Evolutionary conservation across 1,284 basidiomycete species (phyloP).

Genomic region (Ustilago loliicola): DNA sequence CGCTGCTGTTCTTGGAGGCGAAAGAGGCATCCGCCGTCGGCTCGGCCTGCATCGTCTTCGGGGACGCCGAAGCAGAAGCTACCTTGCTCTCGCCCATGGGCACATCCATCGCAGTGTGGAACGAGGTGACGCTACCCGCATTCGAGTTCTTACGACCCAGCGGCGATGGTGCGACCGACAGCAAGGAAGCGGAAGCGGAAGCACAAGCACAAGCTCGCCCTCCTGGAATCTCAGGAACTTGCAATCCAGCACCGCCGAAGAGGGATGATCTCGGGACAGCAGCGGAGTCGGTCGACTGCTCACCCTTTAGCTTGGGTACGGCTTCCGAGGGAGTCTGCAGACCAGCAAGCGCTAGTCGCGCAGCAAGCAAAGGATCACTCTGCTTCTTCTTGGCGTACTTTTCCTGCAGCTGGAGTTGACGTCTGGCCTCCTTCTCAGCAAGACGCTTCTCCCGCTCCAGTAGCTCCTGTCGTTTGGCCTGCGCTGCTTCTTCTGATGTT

Average conservation of each 20-base stretch:
- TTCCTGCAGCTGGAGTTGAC: conserved; percentile 41
- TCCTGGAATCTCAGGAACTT: conserved; percentile 11
- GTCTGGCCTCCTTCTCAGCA: conserved; percentile 34
- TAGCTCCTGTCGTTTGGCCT: conserved; percentile 46
- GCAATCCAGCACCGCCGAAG: conserved; percentile 5
- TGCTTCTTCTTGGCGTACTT: conserved; percentile 58
- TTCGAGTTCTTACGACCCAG: conserved; percentile 22
- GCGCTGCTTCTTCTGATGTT: conserved; percentile 54
- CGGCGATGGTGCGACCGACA: background rate
- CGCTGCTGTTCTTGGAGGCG: conserved; percentile 7
- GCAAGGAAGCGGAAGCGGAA: background rate
- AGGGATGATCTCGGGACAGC: background rate
- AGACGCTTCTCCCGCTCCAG: conserved; percentile 40
- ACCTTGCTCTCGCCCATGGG: background rate
- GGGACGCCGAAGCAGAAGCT: background rate
- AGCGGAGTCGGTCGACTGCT: background rate
- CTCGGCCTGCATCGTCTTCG: conserved; percentile 14
- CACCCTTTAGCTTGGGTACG: conserved; percentile 7
- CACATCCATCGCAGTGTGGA: conserved; percentile 36
- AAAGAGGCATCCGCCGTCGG: conserved; percentile 4
- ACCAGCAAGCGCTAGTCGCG: conserved; percentile 51
- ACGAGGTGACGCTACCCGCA: conserved; percentile 27
- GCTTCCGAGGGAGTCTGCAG: conserved; percentile 28
- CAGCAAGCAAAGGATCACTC: conserved; percentile 54
- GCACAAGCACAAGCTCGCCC: conserved; percentile 9